These are phyloP conservation scores for Beta lomatogona DNA, from an alignment of 179 eudicot species.

Conservation along the genomic window DNA sequence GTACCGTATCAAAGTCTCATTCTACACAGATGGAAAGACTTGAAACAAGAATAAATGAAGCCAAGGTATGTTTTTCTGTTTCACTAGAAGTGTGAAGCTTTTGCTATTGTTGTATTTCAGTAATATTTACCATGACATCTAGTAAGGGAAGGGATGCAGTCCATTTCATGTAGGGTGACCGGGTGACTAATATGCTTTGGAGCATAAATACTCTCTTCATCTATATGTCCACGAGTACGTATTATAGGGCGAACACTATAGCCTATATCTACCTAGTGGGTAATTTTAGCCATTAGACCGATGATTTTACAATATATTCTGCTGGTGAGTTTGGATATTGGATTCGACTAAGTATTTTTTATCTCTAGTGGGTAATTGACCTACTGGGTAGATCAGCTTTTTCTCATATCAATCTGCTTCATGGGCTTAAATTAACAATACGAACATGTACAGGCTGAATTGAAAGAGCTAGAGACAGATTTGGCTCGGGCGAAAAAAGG, in stretches of 20 bases:
- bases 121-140: background rate
- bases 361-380: too few species aligned
- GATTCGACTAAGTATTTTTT: too few species aligned
- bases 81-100: background rate
- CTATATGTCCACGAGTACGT: background rate
- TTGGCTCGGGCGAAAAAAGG: conserved; percentile 88
- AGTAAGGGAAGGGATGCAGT: background rate
- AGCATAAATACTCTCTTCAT: background rate
- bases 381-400: too few species aligned
- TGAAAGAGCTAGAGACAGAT: conserved; percentile 69
- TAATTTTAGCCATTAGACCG: too few species aligned
- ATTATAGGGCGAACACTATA: too few species aligned
- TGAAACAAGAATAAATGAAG: conserved; percentile 69
- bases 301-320: too few species aligned
- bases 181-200: background rate
- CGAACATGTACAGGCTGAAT: conserved; percentile 42
- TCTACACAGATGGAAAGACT: conserved; percentile 71
- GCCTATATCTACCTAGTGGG: too few species aligned
- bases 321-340: background rate
- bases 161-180: background rate
- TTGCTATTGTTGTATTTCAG: background rate
- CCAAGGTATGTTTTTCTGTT: conserved; percentile 53
- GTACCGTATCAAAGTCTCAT: conserved; percentile 87
- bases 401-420: background rate
- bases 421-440: conserved; percentile 1